Evolutionary conservation across 495 filamentous ascomycete species (phyloP).

Genomic region (Penicillium pancosmium): DNA sequence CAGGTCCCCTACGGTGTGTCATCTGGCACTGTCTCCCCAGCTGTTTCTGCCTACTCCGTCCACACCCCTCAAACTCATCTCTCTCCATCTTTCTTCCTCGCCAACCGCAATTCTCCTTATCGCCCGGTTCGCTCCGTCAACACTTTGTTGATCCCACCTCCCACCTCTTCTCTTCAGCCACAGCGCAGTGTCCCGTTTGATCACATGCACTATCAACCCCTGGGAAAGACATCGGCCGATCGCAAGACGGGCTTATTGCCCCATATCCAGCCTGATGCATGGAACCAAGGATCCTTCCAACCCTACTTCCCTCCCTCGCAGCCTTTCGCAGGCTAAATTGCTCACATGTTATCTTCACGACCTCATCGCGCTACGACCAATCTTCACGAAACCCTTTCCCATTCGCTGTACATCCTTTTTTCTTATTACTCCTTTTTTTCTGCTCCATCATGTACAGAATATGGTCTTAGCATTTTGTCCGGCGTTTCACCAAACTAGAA

Average conservation of each 20-base stretch:
- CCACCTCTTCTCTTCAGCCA: conserved; percentile 75
- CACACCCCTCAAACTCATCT: conserved; percentile 56
- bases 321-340: conserved; percentile 33
- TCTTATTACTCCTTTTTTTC: conserved; percentile 15
- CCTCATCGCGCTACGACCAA: conserved; percentile 29
- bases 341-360: conserved; percentile 23
- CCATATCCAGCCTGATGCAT: conserved; percentile 59
- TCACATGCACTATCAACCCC: conserved; percentile 95
- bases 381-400: conserved; percentile 23
- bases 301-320: conserved; percentile 46
- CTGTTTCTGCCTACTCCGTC: conserved; percentile 43
- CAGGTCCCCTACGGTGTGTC: conserved; percentile 41
- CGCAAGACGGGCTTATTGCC: conserved; percentile 82
- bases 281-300: conserved; percentile 41
- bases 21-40: conserved; percentile 43
- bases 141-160: conserved; percentile 85
- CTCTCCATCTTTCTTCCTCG: conserved; percentile 64
- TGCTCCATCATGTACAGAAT: conserved; percentile 23
- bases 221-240: conserved; percentile 75
- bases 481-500: conserved; percentile 41
- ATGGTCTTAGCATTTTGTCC: conserved; percentile 19
- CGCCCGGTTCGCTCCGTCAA: conserved; percentile 86
- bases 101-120: conserved; percentile 80
- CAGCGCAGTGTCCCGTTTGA: conserved; percentile 64
- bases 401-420: conserved; percentile 35